phyloP scores from a whole-genome alignment of 257 asterid species.

The Orobanche coerulescens region DNA sequence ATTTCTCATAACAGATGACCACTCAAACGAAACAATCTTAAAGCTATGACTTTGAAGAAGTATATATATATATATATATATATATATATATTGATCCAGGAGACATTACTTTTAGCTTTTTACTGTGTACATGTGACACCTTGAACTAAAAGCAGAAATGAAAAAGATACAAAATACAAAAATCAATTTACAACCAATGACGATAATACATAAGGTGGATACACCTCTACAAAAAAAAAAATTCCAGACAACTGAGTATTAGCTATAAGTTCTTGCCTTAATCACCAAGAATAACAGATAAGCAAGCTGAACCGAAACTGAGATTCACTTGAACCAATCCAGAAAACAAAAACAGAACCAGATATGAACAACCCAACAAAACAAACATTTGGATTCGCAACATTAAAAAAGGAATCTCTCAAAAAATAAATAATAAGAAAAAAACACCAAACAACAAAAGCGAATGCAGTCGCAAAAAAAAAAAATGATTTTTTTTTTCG shows the following conservation, averaged over 20 bases:
- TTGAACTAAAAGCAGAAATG: conserved; percentile 19
- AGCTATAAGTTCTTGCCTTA: conserved; percentile 29
- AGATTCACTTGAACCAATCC: conserved; percentile 15
- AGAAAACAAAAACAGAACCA: conserved; percentile 4
- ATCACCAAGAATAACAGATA: conserved; percentile 22
- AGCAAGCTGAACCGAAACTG: conserved; percentile 21
- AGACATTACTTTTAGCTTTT: not conserved
- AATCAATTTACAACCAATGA: conserved; percentile 1
- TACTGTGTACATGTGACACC: conserved; percentile 11
- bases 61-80: not conserved
- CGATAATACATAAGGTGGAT: not conserved
- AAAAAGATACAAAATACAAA: not conserved
- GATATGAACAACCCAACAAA: conserved; percentile 6
- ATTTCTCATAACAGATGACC: conserved; percentile 21
- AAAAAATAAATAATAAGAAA: conserved; percentile 8
- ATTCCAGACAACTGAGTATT: conserved; percentile 17
- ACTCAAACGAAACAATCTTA: conserved; percentile 2
- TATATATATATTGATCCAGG: not conserved
- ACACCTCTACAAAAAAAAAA: not conserved
- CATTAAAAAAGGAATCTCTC: conserved; percentile 22
- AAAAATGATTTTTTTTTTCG: conserved; percentile 5
- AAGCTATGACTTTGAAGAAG: not conserved
- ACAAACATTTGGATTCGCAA: conserved; percentile 15
- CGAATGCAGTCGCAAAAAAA: conserved; percentile 25
- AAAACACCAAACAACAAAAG: conserved; percentile 19